Evolutionary conservation across 768 basidiomycete species (phyloP), one percentile per base, ranked within the genome.

Genomic region (Trametes sanguinea): DNA sequence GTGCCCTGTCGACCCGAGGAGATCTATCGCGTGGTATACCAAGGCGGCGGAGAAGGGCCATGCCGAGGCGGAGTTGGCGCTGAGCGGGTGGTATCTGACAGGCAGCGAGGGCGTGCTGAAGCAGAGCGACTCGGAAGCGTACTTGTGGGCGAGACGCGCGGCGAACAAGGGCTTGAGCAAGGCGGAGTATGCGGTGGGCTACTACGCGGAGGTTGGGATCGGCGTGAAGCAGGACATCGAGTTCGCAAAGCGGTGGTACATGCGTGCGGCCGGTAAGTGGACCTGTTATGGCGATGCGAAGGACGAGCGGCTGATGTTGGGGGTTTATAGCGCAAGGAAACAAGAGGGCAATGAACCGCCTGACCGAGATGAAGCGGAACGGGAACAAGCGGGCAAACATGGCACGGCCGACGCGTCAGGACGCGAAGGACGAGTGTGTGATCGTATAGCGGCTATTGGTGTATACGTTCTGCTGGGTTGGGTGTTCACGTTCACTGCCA

Each of bases 101-200:
- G 94, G 94, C 2, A 93, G 88, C 71, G 96, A 98, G 70, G 92
- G 92, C 2, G 93, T 98, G 2, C 76, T 99, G 69, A 97, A 97
- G 76, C 97, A 98, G 79, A 95, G 92, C 69, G 97, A 99, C 74
- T 91, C 90, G 2, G 97, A 99, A 74, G 97, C 97, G n/a, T 99
- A 97, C 75, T 75, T 99, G 43, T 99, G 97, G 97, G 97, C 96
- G 10, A 82, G 95, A 35, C 85, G 93, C 56, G 95, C 95, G 16
- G 97, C 95, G 27, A 97, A 98, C 75, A 98, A 97, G 75, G 97
- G 96, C 6, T 72, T 97, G 68, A 90, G 90, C 72, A 98, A 97
- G 75, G 97, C 97, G 0, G 97, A 99, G 75, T 99, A 98, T 76
- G 97, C 97, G 9, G 96, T 98, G 17, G 97, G 96, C 29, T 97